Percentiles rank a stretch among this genome's conserved stretches.
phyloP scores from a whole-genome alignment of 257 asterid genomes.

The Solanum clarkiae region DNA sequence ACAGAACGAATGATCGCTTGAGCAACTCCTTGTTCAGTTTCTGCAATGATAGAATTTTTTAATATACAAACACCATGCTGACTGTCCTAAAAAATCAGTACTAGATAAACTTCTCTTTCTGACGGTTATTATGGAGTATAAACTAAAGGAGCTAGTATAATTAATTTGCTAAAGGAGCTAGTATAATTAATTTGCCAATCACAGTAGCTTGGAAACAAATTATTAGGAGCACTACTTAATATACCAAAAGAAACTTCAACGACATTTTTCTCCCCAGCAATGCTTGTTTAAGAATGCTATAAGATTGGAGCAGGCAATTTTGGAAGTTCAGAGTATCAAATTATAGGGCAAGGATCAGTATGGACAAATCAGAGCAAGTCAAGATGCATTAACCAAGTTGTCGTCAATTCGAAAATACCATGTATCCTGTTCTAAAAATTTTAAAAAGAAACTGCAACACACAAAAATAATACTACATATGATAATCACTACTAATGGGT shows the following conservation, averaged over 20 bases:
- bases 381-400: background rate
- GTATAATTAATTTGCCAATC: background rate
- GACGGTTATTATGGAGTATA: background rate
- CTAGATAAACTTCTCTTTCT: background rate
- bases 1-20: slow-evolving; percentile 36
- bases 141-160: background rate
- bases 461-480: background rate
- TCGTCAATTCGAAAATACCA: background rate
- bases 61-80: background rate
- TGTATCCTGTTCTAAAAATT: background rate
- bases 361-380: background rate
- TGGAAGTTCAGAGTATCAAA: background rate
- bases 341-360: background rate
- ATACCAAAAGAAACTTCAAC: background rate
- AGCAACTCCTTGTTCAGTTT: slow-evolving; percentile 50
- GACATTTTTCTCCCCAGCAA: background rate
- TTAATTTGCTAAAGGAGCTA: background rate
- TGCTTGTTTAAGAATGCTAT: background rate
- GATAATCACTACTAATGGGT: background rate
- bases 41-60: background rate
- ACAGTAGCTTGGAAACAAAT: background rate
- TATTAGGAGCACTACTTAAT: background rate
- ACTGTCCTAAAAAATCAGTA: background rate
- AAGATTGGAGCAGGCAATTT: background rate
- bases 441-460: background rate